Conservation (phyloP, 106 monocot genomes). For the Dendrobium nobile region DNA sequence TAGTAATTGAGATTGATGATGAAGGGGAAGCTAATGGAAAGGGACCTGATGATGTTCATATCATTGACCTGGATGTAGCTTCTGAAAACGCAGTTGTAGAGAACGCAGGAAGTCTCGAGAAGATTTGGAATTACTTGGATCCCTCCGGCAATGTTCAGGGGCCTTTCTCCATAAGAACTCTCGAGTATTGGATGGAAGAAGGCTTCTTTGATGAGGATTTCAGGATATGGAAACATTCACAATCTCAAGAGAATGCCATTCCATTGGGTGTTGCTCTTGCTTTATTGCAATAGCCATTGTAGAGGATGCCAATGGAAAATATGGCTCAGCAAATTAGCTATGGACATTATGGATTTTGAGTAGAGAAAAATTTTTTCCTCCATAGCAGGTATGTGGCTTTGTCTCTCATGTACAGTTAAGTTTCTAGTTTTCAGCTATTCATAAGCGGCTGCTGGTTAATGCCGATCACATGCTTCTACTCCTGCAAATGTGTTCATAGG, state of each 20-base stretch:
- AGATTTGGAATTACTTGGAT: conserved; percentile 55
- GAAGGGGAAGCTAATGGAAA: neutral
- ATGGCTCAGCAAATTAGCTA: too few species aligned
- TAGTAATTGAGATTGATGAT: neutral
- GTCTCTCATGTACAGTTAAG: too few species aligned
- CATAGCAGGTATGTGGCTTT: too few species aligned
- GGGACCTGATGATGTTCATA: neutral
- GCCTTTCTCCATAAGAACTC: conserved; percentile 33
- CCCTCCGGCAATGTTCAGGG: conserved; percentile 44
- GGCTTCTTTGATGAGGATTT: conserved; percentile 51
- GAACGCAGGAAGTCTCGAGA: neutral
- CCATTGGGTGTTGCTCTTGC: conserved; percentile 25
- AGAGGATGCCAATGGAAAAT: too few species aligned
- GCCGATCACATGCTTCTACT: too few species aligned
- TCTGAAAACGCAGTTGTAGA: neutral
- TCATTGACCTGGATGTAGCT: conserved; percentile 15
- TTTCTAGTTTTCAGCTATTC: too few species aligned
- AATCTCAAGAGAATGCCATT: conserved; percentile 27
- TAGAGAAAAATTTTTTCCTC: too few species aligned
- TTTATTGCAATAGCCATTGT: neutral
- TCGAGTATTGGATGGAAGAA: conserved; percentile 29
- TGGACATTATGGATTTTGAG: too few species aligned
- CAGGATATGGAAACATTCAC: conserved; percentile 48
- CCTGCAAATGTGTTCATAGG: too few species aligned
- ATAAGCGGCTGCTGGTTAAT: too few species aligned